Evolutionary conservation across 257 asterid species (phyloP), one percentile per base, ranked within the genome.

Genomic region (Nicotiana undulata): DNA sequence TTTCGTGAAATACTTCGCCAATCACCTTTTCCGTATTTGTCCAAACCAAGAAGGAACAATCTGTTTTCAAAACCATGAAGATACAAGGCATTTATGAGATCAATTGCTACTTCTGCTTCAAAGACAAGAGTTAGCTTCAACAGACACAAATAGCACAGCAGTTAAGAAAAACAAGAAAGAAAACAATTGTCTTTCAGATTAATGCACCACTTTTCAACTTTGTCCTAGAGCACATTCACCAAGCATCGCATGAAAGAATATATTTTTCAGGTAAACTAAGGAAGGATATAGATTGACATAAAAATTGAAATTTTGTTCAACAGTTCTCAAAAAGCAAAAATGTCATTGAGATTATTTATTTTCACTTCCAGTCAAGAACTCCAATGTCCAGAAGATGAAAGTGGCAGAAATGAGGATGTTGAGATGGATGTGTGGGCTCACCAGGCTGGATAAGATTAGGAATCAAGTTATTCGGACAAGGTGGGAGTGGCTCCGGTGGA

Each of bases 1-100:
- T 94, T 93, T 6, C 98, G 85, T 3, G 98, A 94, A 67, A 94
- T 94, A 87, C 98, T 94, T 82, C 98, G 85, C 98, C 98, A 95
- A 76, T 93, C 98, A 11, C 98, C 98, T 86, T 92, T 95, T 18
- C 98, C 98, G 9, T 90, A 95, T 80, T 93, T 95, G 4, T 93
- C 97, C 91, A 95, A 75, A 24, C 98, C 98, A 44, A 93, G 92
- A 86, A 95, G 97, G 82, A 95, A 95, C 81, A 93, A 82, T 87
- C 98, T 93, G 88, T 65, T 65, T 29, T 31, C 64, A 82, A 79
- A 29, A 9, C 56, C 76, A 61, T 26, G 44, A 81, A 82, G 76
- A 66, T 20, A 63, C n/a, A 65, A 15, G 15, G 3, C 46, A 65
- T 3, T 40, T 65, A 29, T 64, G 49, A 65, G 74, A 32, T 64